phyloP scores from a whole-genome alignment of 345 rosid genomes.

The Microthlaspi erraticum region DNA sequence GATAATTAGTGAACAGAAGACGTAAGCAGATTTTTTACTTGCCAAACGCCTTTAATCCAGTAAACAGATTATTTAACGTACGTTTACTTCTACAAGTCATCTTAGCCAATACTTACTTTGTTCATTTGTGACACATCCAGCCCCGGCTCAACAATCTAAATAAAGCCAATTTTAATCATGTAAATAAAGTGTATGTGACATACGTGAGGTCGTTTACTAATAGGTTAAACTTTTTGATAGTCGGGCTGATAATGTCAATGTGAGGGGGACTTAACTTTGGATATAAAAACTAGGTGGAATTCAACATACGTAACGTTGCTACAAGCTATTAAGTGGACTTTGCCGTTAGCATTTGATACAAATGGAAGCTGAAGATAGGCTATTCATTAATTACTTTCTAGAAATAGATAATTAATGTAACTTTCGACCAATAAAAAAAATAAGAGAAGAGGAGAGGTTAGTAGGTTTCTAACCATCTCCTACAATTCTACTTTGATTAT shows the following conservation, averaged over 20 bases:
- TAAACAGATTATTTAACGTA: constrained; percentile 32
- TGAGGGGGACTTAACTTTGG: no score
- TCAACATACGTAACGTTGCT: not conserved
- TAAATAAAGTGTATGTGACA: no score
- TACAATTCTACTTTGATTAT: not conserved
- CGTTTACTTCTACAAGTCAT: constrained; percentile 14
- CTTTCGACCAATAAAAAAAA: not conserved
- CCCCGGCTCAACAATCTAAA: no score
- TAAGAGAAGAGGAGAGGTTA: not conserved
- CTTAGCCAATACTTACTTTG: no score
- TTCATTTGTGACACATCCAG: no score
- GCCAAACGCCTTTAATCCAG: not conserved
- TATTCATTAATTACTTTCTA: not conserved
- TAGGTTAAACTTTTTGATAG: no score
- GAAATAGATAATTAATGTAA: not conserved
- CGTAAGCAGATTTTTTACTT: no score
- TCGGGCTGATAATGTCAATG: no score
- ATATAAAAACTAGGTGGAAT: not conserved
- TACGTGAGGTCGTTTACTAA: no score
- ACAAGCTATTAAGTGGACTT: not conserved
- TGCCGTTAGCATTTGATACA: not conserved
- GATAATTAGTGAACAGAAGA: no score
- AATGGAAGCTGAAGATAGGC: not conserved
- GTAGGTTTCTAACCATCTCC: not conserved
- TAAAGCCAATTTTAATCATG: no score